Evolutionary conservation across 2,329 filamentous ascomycete species (phyloP).

Genomic region (Aspergillus neoniger): DNA sequence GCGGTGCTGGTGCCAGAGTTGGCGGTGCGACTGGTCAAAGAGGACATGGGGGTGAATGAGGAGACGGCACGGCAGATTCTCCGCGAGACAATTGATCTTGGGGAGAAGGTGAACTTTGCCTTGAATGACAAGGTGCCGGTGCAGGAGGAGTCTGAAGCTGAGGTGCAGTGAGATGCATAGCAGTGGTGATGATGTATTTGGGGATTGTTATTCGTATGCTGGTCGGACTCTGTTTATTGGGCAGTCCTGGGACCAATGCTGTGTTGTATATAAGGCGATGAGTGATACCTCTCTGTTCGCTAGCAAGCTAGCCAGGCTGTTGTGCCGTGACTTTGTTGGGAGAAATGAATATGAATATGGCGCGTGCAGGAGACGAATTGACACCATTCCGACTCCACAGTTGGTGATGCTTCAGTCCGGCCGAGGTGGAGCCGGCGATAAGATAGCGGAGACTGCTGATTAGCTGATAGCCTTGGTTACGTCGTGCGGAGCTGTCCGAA

Average conservation of each 20-base stretch:
- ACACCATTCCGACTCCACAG: neutral
- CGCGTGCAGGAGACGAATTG: neutral
- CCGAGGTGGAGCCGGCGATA: neutral
- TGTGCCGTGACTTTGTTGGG: neutral
- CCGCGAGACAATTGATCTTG: conserved; percentile 66
- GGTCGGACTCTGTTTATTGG: no score
- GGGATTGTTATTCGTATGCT: no score
- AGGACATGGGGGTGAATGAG: conserved; percentile 56
- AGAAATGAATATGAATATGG: neutral
- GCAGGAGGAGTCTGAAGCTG: conserved; percentile 13
- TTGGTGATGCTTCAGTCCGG: neutral
- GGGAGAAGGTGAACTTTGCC: conserved; percentile 68
- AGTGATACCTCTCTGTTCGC: neutral
- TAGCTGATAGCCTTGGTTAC: neutral
- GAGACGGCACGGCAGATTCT: conserved; percentile 59
- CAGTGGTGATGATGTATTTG: neutral
- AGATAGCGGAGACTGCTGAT: neutral
- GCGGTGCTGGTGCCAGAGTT: conserved; percentile 75
- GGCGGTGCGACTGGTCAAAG: conserved; percentile 56
- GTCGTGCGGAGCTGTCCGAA: neutral
- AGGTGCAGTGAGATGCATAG: neutral
- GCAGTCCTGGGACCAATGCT: no score
- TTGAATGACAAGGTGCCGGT: conserved; percentile 55
- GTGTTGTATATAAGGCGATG: no score
- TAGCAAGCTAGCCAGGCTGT: no score